These are phyloP conservation scores for Penstemon davidsonii DNA, from an alignment of 257 asterid species.

Conservation along the genomic window DNA sequence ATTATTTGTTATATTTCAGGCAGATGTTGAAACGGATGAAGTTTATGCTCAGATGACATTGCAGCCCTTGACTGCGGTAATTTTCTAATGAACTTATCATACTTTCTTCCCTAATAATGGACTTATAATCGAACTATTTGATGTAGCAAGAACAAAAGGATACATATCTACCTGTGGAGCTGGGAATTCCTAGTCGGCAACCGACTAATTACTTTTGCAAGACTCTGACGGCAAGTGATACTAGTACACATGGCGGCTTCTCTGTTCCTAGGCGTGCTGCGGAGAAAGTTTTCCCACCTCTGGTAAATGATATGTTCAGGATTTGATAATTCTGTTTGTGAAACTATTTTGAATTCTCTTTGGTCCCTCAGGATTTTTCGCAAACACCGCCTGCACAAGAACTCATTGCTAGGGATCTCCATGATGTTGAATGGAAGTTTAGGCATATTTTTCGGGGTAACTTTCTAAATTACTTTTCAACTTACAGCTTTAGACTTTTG, in stretches of 20 bases:
- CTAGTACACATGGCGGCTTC: slow-evolving; percentile 97
- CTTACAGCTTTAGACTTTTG: not conserved
- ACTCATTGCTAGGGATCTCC: slow-evolving; percentile 96
- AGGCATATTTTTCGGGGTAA: slow-evolving; percentile 94
- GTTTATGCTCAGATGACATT: slow-evolving; percentile 97
- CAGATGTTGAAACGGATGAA: slow-evolving; percentile 97
- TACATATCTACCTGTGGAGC: slow-evolving; percentile 81
- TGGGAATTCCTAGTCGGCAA: slow-evolving; percentile 84
- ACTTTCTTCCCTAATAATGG: slow-evolving; percentile 12
- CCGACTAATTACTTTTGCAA: slow-evolving; percentile 95
- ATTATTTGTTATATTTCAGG: slow-evolving; percentile 57
- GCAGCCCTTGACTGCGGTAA: slow-evolving; percentile 90
- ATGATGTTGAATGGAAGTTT: slow-evolving; percentile 95
- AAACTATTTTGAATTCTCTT: slow-evolving; percentile 25
- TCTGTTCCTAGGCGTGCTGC: slow-evolving; percentile 99
- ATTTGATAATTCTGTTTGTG: slow-evolving; percentile 11
- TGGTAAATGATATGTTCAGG: slow-evolving; percentile 48
- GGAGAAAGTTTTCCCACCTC: slow-evolving; percentile 96
- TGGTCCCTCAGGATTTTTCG: slow-evolving; percentile 73
- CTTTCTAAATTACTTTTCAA: slow-evolving; percentile 19
- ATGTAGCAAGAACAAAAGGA: slow-evolving; percentile 92
- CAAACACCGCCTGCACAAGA: slow-evolving; percentile 97
- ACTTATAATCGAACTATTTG: slow-evolving; percentile 17
- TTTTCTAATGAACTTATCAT: slow-evolving; percentile 18
- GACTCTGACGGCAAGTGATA: slow-evolving; percentile 96